A percentile compares a stretch with the other conserved stretches of the same genome.
Evolutionary conservation across 768 basidiomycete species (phyloP).

Genomic region (Cystofilobasidium macerans): DNA sequence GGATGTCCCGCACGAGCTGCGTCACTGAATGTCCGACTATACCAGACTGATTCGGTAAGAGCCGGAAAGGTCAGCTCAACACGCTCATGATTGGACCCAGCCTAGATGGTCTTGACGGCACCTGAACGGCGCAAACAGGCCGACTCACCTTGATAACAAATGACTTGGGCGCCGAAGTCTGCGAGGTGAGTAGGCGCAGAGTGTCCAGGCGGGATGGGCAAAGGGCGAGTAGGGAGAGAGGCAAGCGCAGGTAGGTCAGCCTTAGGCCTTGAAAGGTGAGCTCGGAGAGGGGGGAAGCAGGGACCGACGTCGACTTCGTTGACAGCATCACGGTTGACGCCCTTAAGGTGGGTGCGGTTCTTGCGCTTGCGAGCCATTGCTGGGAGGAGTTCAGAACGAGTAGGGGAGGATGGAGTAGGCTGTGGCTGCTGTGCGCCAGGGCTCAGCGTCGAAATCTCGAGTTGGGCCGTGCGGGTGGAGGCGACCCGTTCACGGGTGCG

Average conservation of each 20-base stretch:
- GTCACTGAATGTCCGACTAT: constrained; percentile 74
- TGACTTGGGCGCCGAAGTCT: constrained; percentile 56
- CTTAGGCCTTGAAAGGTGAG: neutral
- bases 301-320: constrained; percentile 12
- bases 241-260: neutral
- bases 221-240: neutral
- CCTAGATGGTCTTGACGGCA: too few species aligned
- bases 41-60: constrained; percentile 53
- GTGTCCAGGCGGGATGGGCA: neutral
- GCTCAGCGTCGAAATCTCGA: neutral
- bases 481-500: too few species aligned
- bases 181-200: neutral
- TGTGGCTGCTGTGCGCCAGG: neutral
- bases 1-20: constrained; percentile 81
- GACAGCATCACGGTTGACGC: constrained; percentile 1
- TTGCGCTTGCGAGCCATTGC: constrained; percentile 20
- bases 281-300: too few species aligned
- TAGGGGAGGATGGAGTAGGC: neutral
- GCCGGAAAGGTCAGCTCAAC: too few species aligned
- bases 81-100: too few species aligned
- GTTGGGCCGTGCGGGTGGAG: neutral
- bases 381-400: too few species aligned
- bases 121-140: too few species aligned
- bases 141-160: constrained; percentile 85
- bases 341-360: constrained; percentile 24